A percentile compares a stretch with the other conserved stretches of the same genome.
Evolutionary conservation across 345 rosid species (phyloP).

Genomic region (Mangifera indica): DNA sequence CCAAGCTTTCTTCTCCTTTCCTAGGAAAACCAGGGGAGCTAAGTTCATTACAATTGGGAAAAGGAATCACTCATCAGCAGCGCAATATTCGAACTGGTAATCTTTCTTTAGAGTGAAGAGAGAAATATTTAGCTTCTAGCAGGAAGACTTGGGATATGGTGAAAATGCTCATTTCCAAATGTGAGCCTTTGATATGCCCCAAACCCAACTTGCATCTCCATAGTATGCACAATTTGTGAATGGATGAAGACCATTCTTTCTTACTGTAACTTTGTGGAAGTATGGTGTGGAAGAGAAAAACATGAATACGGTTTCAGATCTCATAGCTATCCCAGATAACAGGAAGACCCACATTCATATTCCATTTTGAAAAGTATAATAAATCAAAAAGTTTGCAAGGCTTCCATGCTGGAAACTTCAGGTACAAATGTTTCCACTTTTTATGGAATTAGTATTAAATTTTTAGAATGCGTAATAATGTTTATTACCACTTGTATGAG

Average conservation of each 20-base stretch:
- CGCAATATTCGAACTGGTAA: slow-evolving; percentile 70
- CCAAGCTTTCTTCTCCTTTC: slow-evolving; percentile 69
- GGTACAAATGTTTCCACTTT: background rate
- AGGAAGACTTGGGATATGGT: background rate
- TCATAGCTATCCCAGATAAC: background rate
- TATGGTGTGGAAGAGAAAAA: background rate
- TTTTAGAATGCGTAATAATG: background rate
- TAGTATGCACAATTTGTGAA: background rate
- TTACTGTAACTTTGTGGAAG: background rate
- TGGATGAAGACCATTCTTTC: background rate
- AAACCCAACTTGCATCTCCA: background rate
- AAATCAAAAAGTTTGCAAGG: background rate
- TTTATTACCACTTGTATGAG: background rate
- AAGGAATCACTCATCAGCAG: slow-evolving; percentile 68
- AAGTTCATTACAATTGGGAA: slow-evolving; percentile 54
- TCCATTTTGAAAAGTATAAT: background rate
- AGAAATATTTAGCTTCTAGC: background rate
- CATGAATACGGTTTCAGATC: background rate
- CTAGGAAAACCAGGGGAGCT: slow-evolving; percentile 58
- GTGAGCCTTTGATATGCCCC: background rate
- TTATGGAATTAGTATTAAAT: too few relatives aligned
- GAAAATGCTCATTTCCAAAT: background rate
- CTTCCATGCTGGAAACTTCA: slow-evolving; percentile 9
- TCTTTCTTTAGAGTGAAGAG: slow-evolving; percentile 51
- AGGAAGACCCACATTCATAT: background rate